These are phyloP conservation scores for Elymus sibiricus DNA, from an alignment of 176 grass and related monocot genomes.

Conservation along the genomic window DNA sequence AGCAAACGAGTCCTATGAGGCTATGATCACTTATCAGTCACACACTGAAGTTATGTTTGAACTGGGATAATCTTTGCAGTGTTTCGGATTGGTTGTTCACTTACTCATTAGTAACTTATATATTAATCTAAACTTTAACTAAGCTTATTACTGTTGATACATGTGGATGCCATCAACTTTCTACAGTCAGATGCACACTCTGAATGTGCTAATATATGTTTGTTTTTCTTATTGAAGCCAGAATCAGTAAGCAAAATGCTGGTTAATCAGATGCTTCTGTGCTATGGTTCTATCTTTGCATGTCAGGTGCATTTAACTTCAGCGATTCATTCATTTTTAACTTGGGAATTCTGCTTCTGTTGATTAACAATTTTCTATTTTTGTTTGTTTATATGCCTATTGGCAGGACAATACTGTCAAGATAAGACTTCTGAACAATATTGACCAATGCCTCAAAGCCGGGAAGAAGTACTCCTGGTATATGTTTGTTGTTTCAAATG, in stretches of 20 bases:
- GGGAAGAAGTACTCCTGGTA: constrained; percentile 78
- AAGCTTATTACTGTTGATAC: not conserved
- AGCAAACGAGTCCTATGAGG: not conserved
- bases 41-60: not conserved
- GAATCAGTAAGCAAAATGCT: constrained; percentile 86
- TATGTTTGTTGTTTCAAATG: constrained; percentile 70
- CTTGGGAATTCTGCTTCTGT: not conserved
- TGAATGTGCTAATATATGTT: constrained; percentile 32
- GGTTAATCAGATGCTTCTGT: constrained; percentile 90
- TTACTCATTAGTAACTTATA: not conserved
- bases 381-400: constrained; percentile 25
- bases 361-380: constrained; percentile 3
- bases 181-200: constrained; percentile 7
- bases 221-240: constrained; percentile 65
- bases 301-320: constrained; percentile 59
- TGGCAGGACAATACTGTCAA: constrained; percentile 77
- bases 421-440: constrained; percentile 67
- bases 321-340: constrained; percentile 19
- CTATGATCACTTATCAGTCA: not conserved
- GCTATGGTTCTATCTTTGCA: constrained; percentile 90
- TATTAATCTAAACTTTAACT: not conserved
- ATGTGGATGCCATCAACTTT: constrained; percentile 23
- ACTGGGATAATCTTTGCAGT: constrained; percentile 6
- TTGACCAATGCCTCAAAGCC: constrained; percentile 77
- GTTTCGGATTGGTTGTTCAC: not conserved